A percentile compares a stretch with the other conserved stretches of the same genome.
Evolutionary conservation across 2,329 filamentous ascomycete genomes (phyloP).

Genomic region (Aspergillus sp.): DNA sequence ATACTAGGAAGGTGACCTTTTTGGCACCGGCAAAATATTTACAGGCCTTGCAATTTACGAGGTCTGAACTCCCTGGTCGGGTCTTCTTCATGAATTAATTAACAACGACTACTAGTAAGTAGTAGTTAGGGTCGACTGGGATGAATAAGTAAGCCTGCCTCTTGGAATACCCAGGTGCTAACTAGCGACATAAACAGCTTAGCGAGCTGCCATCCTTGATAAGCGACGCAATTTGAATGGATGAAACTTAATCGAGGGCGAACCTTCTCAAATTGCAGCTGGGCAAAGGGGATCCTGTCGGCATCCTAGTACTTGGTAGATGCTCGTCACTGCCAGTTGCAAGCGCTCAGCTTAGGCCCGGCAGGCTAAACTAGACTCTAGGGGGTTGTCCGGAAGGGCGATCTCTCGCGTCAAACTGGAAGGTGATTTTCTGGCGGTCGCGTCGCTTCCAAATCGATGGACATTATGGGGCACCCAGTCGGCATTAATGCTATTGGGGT

Average conservation of each 20-base stretch:
- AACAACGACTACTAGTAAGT: not conserved
- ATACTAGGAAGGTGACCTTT: not conserved
- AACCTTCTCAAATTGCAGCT: not conserved
- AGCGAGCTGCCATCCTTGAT: constrained; percentile 9
- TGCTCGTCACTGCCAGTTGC: not conserved
- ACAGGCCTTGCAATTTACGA: not conserved
- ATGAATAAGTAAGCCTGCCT: too few species aligned
- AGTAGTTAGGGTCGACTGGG: not conserved
- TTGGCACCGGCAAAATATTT: not conserved
- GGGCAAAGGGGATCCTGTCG: not conserved
- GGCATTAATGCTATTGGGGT: not conserved
- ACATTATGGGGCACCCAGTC: not conserved
- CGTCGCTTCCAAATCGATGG: constrained; percentile 4
- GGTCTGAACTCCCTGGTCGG: not conserved
- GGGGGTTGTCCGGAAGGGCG: not conserved
- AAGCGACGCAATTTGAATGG: constrained; percentile 11
- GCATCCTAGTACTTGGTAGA: not conserved
- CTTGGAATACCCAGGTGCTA: not conserved
- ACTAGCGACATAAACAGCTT: constrained; percentile 1
- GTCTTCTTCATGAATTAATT: constrained; percentile 1
- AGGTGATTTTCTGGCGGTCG: not conserved
- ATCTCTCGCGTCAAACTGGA: not conserved
- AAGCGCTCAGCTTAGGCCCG: not conserved
- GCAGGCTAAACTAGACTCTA: not conserved
- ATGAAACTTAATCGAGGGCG: constrained; percentile 1